Evolutionary conservation across 75 land plant genomes (phyloP), one percentile per base, ranked within the genome.

Genomic region (Gnetum montanum): DNA sequence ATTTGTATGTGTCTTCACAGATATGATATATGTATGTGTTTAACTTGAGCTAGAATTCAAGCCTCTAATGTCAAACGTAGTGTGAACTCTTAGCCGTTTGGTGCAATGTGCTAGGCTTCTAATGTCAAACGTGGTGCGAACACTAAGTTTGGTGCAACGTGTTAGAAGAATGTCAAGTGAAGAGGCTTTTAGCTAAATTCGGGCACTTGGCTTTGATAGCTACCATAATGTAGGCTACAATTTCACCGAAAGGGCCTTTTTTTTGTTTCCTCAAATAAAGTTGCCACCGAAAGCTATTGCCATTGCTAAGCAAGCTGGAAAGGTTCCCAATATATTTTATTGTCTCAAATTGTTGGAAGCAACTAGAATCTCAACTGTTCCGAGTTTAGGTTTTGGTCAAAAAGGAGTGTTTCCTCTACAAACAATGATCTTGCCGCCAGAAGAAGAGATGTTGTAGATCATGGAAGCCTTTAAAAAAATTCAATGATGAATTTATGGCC

Each of bases 161-260:
- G n/a, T n/a, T n/a, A n/a, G n/a, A n/a, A n/a, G n/a, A n/a, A n/a
- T n/a, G n/a, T n/a, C n/a, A n/a, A 93, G n/a, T n/a, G n/a, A n/a
- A n/a, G n/a, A n/a, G n/a, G n/a, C n/a, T n/a, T n/a, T n/a, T n/a
- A n/a, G n/a, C n/a, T n/a, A n/a, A n/a, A n/a, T n/a, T n/a, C n/a
- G n/a, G n/a, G n/a, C n/a, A n/a, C n/a, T n/a, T 74, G 98, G 98
- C 59, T 94, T 94, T 70, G 89, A 94, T 48, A 83, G 78, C 53
- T 94, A 90, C 60, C 72, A 73, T 58, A 85, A 89, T 69, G 75
- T 89, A 26, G 82, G 72, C 28, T 94, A 95, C 63, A 94, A 94
- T 67, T 94, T 94, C 60, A 94, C 98, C 6, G 90, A 94, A 83
- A 94, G 94, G 56, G 95, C 98, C 16, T 88, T 92, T 93, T 92